Conservation (phyloP, 2,329 filamentous ascomycete genomes). For the Elsinoe necatrix region DNA sequence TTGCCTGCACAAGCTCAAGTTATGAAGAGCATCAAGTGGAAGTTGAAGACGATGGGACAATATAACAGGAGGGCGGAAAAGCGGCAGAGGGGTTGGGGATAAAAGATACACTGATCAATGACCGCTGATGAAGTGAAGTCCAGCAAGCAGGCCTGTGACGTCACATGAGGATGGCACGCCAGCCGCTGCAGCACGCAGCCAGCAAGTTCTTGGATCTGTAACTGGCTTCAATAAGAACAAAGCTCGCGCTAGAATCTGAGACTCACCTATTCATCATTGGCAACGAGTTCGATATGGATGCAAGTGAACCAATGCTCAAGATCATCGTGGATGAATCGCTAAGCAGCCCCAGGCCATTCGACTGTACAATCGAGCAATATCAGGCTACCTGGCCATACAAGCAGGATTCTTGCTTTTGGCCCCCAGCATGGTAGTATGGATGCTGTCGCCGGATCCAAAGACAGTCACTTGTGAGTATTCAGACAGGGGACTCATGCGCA, state of each 20-base stretch:
- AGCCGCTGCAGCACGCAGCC: not conserved
- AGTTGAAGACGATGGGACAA: too few species aligned
- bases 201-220: not conserved
- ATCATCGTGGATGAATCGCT: not conserved
- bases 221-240: not conserved
- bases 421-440: constrained; percentile 51
- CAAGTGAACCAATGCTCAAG: not conserved
- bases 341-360: constrained; percentile 33
- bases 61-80: not conserved
- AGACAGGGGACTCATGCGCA: not conserved
- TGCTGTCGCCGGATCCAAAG: constrained; percentile 53
- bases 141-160: not conserved
- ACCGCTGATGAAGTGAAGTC: not conserved
- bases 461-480: constrained; percentile 38
- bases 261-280: too few species aligned
- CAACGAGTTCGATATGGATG: not conserved
- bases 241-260: not conserved
- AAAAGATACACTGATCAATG: not conserved
- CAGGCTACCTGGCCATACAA: constrained; percentile 33
- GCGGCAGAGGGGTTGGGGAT: not conserved
- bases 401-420: constrained; percentile 45
- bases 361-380: constrained; percentile 36
- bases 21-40: too few species aligned
- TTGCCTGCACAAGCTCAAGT: not conserved
- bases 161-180: not conserved